Evolutionary conservation across 495 filamentous ascomycete genomes (phyloP).

Genomic region (Geopyxis carbonaria): DNA sequence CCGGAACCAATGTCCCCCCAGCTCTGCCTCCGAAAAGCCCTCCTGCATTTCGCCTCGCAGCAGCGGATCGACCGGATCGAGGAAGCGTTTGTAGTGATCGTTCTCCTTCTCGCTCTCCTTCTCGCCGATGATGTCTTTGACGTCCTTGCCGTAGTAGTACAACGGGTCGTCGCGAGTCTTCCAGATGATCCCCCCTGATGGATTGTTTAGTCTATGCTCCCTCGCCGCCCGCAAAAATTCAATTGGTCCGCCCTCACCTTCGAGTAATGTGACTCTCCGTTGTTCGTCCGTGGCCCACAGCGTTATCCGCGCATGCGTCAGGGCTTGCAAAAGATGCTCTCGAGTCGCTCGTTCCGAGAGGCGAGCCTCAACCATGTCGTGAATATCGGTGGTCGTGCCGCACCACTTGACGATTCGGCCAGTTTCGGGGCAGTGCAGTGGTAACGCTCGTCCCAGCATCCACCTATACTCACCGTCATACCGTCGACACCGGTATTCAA

Average conservation of each 20-base stretch:
- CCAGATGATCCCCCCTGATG: slow-evolving; percentile 14
- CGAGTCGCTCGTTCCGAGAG: slow-evolving; percentile 40
- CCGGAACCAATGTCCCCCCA: slow-evolving; percentile 41
- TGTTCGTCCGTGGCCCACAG: slow-evolving; percentile 47
- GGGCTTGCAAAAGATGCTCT: slow-evolving; percentile 48
- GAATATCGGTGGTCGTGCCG: slow-evolving; percentile 52
- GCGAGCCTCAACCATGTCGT: slow-evolving; percentile 44
- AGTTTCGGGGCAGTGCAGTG: slow-evolving; percentile 41
- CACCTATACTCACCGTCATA: slow-evolving; percentile 49
- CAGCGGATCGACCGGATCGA: slow-evolving; percentile 39
- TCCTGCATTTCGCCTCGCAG: slow-evolving; percentile 34
- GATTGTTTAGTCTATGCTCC: slow-evolving; percentile 8
- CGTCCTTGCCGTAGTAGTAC: slow-evolving; percentile 36
- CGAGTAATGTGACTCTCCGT: slow-evolving; percentile 41
- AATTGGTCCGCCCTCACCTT: slow-evolving; percentile 32
- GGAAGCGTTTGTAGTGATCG: slow-evolving; percentile 26
- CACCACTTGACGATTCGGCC: slow-evolving; percentile 56
- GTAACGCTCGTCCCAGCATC: slow-evolving; percentile 52
- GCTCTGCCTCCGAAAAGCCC: slow-evolving; percentile 36
- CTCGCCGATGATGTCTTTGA: slow-evolving; percentile 41
- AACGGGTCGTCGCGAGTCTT: slow-evolving; percentile 13
- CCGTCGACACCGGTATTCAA: slow-evolving; percentile 48
- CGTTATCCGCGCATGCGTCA: slow-evolving; percentile 48
- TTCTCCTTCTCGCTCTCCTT: slow-evolving; percentile 19
- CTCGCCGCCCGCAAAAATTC: slow-evolving; percentile 16